These are phyloP conservation scores for Globomyces pollinis-pini DNA, from an alignment of 192 early-diverging fungal species.

Conservation along the genomic window DNA sequence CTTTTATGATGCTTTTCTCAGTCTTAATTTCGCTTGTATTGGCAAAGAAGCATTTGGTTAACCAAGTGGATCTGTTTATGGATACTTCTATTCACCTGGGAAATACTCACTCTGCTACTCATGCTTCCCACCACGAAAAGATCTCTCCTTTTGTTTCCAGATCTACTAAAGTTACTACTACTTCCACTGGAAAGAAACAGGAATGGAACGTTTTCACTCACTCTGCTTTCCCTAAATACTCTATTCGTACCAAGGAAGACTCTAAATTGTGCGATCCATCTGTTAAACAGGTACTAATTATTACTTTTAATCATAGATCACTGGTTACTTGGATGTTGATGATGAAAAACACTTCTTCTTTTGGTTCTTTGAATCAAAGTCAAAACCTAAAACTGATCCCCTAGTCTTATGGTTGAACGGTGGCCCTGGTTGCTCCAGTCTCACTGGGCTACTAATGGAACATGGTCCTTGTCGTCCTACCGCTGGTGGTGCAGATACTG, in stretches of 20 bases:
- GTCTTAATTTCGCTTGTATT: too few relatives aligned
- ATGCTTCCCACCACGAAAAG: too few relatives aligned
- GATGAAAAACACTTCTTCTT: slow-evolving; percentile 72
- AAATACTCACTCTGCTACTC: too few relatives aligned
- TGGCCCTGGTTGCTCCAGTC: slow-evolving; percentile 69
- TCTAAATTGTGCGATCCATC: slow-evolving; percentile 71
- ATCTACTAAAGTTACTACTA: slow-evolving; percentile 1
- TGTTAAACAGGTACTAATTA: slow-evolving; percentile 69
- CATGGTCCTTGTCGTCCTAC: slow-evolving; percentile 81
- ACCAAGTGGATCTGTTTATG: too few relatives aligned
- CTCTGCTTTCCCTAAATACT: slow-evolving; percentile 31
- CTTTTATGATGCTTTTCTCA: too few relatives aligned
- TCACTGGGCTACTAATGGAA: slow-evolving; percentile 71
- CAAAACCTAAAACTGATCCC: slow-evolving; percentile 66
- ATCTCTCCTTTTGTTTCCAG: too few relatives aligned
- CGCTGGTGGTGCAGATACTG: slow-evolving; percentile 58
- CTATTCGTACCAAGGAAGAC: slow-evolving; percentile 32
- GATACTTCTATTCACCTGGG: too few relatives aligned
- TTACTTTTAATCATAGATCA: background rate
- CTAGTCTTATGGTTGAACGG: slow-evolving; percentile 26
- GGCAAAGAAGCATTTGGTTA: too few relatives aligned
- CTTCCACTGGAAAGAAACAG: slow-evolving; percentile 6
- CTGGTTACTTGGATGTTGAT: slow-evolving; percentile 43
- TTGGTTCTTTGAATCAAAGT: slow-evolving; percentile 95
- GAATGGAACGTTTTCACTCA: slow-evolving; percentile 25